Percentiles rank a stretch among this genome's conserved stretches.
These are phyloP conservation scores for Chalciporus pseudorubinellus DNA, from an alignment of 768 basidiomycete species.

Conservation along the genomic window DNA sequence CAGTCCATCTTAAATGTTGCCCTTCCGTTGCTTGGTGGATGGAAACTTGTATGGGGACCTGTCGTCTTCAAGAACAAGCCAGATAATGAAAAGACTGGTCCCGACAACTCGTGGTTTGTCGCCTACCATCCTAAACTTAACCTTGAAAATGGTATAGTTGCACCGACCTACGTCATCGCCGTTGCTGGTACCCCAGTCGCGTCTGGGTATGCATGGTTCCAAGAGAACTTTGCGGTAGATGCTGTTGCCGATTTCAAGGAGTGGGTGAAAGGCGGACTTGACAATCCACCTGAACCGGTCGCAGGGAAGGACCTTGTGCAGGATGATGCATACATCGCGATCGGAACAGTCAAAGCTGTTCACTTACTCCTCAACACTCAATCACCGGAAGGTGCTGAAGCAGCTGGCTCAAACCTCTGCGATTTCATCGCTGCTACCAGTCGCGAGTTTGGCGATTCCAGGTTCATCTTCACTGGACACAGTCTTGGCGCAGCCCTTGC, in stretches of 20 bases:
- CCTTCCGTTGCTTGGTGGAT: neutral
- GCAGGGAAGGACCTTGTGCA: neutral
- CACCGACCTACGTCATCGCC: constrained; percentile 10
- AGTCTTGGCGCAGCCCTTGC: constrained; percentile 13
- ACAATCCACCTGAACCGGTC: neutral
- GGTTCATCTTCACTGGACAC: constrained; percentile 9
- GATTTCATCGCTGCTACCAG: constrained; percentile 1
- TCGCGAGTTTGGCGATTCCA: neutral
- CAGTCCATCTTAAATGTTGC: too few relatives aligned
- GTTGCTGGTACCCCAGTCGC: constrained; percentile 8
- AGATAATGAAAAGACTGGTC: neutral
- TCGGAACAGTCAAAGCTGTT: neutral
- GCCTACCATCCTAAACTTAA: constrained; percentile 3
- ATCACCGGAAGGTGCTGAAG: neutral
- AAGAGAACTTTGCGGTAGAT: constrained; percentile 7
- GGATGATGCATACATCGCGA: neutral
- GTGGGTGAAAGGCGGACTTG: constrained; percentile 10
- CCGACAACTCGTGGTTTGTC: constrained; percentile 17
- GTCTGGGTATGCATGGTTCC: neutral
- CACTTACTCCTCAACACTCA: constrained; percentile 2
- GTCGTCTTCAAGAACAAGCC: constrained; percentile 14
- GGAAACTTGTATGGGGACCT: constrained; percentile 14
- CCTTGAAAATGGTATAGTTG: constrained; percentile 12
- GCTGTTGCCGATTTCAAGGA: constrained; percentile 7
- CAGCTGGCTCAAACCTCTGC: constrained; percentile 1